Conservation (phyloP, 306 rosid species). For the Dalbergia cochinchinensis region DNA sequence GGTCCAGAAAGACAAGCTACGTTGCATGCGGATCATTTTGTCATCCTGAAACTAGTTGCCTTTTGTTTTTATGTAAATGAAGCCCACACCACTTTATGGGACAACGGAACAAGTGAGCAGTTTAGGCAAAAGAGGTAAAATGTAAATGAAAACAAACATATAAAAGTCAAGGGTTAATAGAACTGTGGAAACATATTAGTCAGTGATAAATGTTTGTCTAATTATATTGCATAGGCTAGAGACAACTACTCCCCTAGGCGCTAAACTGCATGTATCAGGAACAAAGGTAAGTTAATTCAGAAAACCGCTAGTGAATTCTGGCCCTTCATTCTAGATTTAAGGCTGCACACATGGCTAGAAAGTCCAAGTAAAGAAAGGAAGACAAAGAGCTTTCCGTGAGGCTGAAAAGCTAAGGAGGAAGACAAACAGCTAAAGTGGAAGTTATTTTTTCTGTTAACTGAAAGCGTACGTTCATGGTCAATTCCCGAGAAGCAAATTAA, state of each 20-base stretch:
- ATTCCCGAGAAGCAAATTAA: background rate
- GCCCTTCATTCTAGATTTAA: too few species aligned
- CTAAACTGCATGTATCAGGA: too few species aligned
- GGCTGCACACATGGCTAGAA: too few species aligned
- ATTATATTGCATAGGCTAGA: slow-evolving; percentile 14
- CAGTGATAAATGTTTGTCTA: background rate
- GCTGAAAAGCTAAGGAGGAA: too few species aligned
- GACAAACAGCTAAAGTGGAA: too few species aligned
- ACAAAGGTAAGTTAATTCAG: too few species aligned
- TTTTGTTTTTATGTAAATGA: background rate
- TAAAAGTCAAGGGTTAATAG: background rate
- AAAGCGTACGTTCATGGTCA: background rate
- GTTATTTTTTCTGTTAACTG: background rate
- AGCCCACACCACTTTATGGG: background rate
- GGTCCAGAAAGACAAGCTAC: background rate
- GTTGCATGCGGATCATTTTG: slow-evolving; percentile 15
- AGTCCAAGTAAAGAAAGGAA: too few species aligned
- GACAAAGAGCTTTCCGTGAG: too few species aligned
- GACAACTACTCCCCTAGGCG: background rate
- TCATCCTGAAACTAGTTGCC: background rate
- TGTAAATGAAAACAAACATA: too few species aligned
- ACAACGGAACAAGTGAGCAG: background rate
- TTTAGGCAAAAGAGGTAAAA: too few species aligned
- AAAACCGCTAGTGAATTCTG: too few species aligned
- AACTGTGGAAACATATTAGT: background rate